Evolutionary conservation across 1,284 basidiomycete genomes (phyloP).

Genomic region (Thecaphora thlaspeos): DNA sequence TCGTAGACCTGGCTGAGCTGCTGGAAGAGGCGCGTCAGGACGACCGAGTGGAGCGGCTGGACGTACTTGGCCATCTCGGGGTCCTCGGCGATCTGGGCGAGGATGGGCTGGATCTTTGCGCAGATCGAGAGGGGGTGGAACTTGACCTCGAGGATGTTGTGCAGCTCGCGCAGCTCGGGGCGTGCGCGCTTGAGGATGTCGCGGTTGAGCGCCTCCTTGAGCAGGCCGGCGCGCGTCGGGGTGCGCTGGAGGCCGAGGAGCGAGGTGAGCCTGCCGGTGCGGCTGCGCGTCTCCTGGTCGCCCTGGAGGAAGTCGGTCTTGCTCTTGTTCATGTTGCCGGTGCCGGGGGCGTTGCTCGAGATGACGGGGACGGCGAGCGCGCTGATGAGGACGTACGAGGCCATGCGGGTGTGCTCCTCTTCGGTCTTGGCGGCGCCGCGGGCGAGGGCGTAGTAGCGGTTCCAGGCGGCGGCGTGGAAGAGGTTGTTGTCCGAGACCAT

Average conservation of each 20-base stretch:
- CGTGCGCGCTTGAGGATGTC: constrained; percentile 80
- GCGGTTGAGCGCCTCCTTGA: constrained; percentile 65
- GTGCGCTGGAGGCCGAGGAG: constrained; percentile 81
- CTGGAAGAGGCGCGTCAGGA: constrained; percentile 88
- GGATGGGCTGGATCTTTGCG: constrained; percentile 76
- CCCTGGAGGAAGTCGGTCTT: constrained; percentile 66
- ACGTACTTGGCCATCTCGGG: constrained; percentile 66
- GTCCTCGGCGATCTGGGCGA: constrained; percentile 61
- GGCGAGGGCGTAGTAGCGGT: constrained; percentile 66
- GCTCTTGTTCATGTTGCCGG: constrained; percentile 63
- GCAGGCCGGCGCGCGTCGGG: constrained; percentile 80
- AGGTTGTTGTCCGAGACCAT: constrained; percentile 79
- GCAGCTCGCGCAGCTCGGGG: constrained; percentile 76
- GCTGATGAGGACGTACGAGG: constrained; percentile 87
- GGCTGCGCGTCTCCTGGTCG: constrained; percentile 61
- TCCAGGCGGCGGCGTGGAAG: constrained; percentile 97
- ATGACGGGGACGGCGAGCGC: constrained; percentile 92
- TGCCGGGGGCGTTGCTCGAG: constrained; percentile 61
- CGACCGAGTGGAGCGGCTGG: constrained; percentile 83
- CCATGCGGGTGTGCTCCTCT: constrained; percentile 77
- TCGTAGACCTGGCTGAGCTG: constrained; percentile 94
- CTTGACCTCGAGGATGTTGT: constrained; percentile 86
- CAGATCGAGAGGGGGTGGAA: constrained; percentile 93
- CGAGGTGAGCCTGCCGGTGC: constrained; percentile 75
- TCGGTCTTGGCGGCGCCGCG: constrained; percentile 60